These are phyloP conservation scores for Coprinopsis cinerea DNA, from an alignment of 768 basidiomycete genomes.

Conservation along the genomic window DNA sequence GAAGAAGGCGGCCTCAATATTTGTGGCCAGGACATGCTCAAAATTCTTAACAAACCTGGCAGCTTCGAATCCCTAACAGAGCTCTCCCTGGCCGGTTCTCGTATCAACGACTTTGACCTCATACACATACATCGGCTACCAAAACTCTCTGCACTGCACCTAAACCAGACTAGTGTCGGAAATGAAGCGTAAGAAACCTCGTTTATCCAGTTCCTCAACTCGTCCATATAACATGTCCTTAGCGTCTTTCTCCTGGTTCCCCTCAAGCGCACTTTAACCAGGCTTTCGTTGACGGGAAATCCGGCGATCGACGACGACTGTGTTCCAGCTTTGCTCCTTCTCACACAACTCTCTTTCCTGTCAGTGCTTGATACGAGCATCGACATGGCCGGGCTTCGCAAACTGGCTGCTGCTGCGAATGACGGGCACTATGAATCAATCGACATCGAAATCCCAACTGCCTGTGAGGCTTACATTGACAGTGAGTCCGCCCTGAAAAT, in stretches of 20 bases:
- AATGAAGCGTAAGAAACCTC: conserved; percentile 49
- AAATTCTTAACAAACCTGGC: conserved; percentile 47
- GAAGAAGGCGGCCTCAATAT: conserved; percentile 49
- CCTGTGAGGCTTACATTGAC: conserved; percentile 49
- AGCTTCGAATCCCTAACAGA: conserved; percentile 45
- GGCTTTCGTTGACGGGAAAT: conserved; percentile 50
- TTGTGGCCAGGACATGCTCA: conserved; percentile 34
- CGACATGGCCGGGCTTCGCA: conserved; percentile 53
- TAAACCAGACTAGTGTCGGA: conserved; percentile 50
- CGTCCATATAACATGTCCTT: not conserved
- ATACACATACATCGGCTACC: conserved; percentile 49
- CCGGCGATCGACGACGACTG: conserved; percentile 50
- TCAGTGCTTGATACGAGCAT: conserved; percentile 50
- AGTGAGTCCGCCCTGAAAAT: conserved; percentile 27
- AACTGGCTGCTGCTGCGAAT: conserved; percentile 20
- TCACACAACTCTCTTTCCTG: conserved; percentile 43
- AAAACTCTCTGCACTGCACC: conserved; percentile 36
- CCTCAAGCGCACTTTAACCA: conserved; percentile 46
- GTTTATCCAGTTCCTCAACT: not conserved
- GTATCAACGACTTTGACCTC: conserved; percentile 43
- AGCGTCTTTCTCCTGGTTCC: conserved; percentile 56
- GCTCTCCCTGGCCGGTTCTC: conserved; percentile 43
- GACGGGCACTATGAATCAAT: conserved; percentile 27
- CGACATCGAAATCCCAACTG: conserved; percentile 47
- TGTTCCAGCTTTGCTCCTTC: conserved; percentile 45